Percentiles rank a stretch among this genome's conserved stretches.
Evolutionary conservation across 176 grass and related monocot species (phyloP).

Genomic region (Carex myosuroides): DNA sequence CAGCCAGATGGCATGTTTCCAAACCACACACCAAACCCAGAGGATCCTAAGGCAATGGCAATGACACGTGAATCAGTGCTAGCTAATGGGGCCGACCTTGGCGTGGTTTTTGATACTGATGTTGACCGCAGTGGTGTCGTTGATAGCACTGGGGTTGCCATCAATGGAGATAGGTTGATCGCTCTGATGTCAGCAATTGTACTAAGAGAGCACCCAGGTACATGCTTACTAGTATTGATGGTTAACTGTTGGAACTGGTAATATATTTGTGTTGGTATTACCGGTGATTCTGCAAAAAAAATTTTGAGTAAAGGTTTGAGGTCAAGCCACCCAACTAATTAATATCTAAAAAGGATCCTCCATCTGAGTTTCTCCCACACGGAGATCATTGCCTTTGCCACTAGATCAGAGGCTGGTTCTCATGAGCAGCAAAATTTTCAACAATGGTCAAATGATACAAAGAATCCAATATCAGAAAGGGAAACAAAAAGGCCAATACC

Average conservation of each 20-base stretch:
- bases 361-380: too few relatives aligned
- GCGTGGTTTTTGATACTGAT: conserved; percentile 84
- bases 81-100: conserved; percentile 44
- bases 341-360: too few relatives aligned
- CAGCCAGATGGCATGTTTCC: conserved; percentile 74
- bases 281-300: neutral
- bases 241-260: neutral
- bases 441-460: neutral
- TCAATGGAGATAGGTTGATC: conserved; percentile 79
- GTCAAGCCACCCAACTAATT: too few relatives aligned
- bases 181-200: conserved; percentile 69
- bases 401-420: too few relatives aligned
- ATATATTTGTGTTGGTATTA: neutral
- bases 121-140: conserved; percentile 85
- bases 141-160: conserved; percentile 28
- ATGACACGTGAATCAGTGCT: conserved; percentile 51
- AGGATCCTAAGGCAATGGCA: conserved; percentile 63
- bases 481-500: neutral
- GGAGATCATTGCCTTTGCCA: too few relatives aligned
- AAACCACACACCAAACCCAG: conserved; percentile 82
- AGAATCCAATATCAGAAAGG: neutral
- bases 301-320: too few relatives aligned
- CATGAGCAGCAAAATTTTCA: neutral
- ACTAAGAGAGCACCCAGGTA: conserved; percentile 53
- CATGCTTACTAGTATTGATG: neutral